Percentiles rank a stretch among this genome's conserved stretches.
Conservation (phyloP, 2,329 filamentous ascomycete species). For the Drechslerella coelobrocha region DNA sequence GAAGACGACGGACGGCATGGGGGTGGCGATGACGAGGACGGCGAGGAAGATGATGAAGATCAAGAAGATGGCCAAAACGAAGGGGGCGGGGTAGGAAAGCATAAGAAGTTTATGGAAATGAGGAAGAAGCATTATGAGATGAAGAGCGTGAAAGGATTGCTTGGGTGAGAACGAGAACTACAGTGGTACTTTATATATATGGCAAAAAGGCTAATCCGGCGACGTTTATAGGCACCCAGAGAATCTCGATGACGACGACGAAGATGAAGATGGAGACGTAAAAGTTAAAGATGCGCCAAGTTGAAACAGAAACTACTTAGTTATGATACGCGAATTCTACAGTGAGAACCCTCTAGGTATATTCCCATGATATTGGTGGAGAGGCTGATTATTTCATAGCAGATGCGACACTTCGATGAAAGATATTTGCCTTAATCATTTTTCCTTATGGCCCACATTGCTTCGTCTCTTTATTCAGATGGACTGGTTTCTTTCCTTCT, state of each 20-base stretch:
- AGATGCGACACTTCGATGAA: too few relatives aligned
- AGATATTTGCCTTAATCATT: too few relatives aligned
- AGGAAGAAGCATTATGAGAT: constrained; percentile 99
- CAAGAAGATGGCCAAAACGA: constrained; percentile 70
- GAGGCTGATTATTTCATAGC: too few relatives aligned
- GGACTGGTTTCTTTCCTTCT: constrained; percentile 1
- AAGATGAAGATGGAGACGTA: constrained; percentile 42
- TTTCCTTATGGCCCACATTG: too few relatives aligned
- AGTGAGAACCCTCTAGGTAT: not conserved
- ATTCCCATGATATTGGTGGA: not conserved
- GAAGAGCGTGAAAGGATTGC: constrained; percentile 85
- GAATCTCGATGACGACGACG: constrained; percentile 31
- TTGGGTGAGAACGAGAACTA: constrained; percentile 67
- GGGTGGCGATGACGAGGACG: constrained; percentile 81
- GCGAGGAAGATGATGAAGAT: constrained; percentile 64
- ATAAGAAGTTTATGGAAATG: constrained; percentile 86
- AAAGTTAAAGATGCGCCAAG: constrained; percentile 41
- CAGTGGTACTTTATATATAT: not conserved
- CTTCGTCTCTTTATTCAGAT: too few relatives aligned
- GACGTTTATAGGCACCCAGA: constrained; percentile 25
- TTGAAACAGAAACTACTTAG: constrained; percentile 6
- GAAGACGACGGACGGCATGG: constrained; percentile 56
- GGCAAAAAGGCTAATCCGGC: not conserved
- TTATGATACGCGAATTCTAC: not conserved
- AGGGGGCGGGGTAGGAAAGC: constrained; percentile 76